These are phyloP conservation scores for Saccharomyces hybrid DNA, from an alignment of 1,139 yeast genomes.

Conservation along the genomic window DNA sequence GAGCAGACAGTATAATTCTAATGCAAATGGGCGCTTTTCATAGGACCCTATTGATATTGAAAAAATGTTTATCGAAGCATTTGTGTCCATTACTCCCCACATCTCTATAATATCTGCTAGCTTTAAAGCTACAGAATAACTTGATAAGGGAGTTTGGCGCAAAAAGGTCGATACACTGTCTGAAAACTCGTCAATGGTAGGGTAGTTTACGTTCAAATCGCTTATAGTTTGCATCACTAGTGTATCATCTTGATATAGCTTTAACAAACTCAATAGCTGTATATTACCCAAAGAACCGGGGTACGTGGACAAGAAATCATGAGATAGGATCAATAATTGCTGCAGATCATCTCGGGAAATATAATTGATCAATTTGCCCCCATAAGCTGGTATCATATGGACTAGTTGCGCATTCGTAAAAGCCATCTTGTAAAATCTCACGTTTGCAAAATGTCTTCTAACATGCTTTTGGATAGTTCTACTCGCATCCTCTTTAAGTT, in stretches of 20 bases:
- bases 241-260: slow-evolving; percentile 8
- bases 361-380: slow-evolving; percentile 19
- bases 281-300: slow-evolving; percentile 10
- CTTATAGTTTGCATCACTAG: slow-evolving; percentile 7
- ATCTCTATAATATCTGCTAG: background rate
- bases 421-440: slow-evolving; percentile 11
- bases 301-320: slow-evolving; percentile 4
- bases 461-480: slow-evolving; percentile 42
- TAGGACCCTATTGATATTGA: background rate
- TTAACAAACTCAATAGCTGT: slow-evolving; percentile 10
- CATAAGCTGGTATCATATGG: slow-evolving; percentile 19
- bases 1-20: slow-evolving; percentile 7
- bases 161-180: background rate
- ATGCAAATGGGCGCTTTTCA: background rate
- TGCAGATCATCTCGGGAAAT: background rate
- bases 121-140: background rate
- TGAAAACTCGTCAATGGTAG: background rate
- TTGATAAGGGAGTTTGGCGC: background rate
- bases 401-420: slow-evolving; percentile 1
- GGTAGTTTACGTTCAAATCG: slow-evolving; percentile 6
- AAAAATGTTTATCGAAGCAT: background rate
- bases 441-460: slow-evolving; percentile 35
- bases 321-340: slow-evolving; percentile 6
- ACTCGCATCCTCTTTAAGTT: slow-evolving; percentile 42
- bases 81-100: background rate